Conservation (phyloP, 441 rosid species). For the Bruguiera hainesii region DNA sequence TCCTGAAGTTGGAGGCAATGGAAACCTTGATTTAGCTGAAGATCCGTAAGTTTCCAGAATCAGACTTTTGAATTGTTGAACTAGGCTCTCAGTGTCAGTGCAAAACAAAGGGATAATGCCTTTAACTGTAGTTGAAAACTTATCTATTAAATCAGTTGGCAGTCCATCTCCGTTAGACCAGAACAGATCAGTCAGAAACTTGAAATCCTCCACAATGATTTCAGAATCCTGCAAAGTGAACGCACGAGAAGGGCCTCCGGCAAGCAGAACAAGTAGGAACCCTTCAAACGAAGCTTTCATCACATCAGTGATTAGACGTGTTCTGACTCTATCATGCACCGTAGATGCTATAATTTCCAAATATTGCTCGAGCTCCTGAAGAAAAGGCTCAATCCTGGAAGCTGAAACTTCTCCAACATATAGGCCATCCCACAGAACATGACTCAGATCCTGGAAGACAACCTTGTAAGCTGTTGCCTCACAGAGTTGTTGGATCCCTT, state of each 20-base stretch:
- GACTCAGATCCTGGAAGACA: constrained; percentile 81
- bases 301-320: constrained; percentile 67
- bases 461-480: constrained; percentile 83
- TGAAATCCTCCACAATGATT: constrained; percentile 79
- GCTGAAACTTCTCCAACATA: constrained; percentile 76
- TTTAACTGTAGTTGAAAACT: constrained; percentile 51
- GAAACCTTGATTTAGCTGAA: constrained; percentile 62
- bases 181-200: constrained; percentile 74
- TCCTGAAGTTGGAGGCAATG: constrained; percentile 82
- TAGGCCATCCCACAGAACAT: constrained; percentile 85
- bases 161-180: constrained; percentile 98
- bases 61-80: constrained; percentile 59
- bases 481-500: constrained; percentile 82
- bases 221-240: constrained; percentile 71
- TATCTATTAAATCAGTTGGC: constrained; percentile 71
- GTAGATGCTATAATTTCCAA: constrained; percentile 66
- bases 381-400: constrained; percentile 74
- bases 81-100: constrained; percentile 62
- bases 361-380: constrained; percentile 73
- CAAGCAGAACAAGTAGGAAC: constrained; percentile 81
- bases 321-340: constrained; percentile 76
- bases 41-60: constrained; percentile 42
- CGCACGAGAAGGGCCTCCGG: constrained; percentile 92
- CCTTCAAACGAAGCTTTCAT: constrained; percentile 95
- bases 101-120: constrained; percentile 66